Base-by-base conservation (phyloP, 768 basidiomycete species). In the Leccinum sublutescens region DNA sequence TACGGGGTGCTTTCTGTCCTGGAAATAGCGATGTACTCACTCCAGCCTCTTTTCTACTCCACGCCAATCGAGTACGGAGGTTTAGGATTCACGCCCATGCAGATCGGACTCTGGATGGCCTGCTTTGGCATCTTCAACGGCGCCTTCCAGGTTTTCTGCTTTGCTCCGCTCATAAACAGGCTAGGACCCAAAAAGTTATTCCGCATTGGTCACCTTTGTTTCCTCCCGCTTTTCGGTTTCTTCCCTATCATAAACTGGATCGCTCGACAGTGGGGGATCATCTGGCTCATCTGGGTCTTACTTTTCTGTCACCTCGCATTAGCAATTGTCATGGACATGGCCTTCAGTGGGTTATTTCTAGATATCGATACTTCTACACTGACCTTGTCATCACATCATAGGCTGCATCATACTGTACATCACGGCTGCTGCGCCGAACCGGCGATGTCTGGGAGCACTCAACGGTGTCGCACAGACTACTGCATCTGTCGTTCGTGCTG, bases 321-420 rank as follows among this genome's bases (percentile, higher is more conserved):
- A 27, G 58, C 65, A 21, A 34, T 60, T 34, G 11, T 69, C 21
- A 50, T 69, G 61, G 67, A 67, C 47, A 73, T 77, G 74, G 60
- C 72, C 19, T 77, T 67, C 34, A 64, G 75, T 77, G 25, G 25
- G 5, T 55, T 12, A 9, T 62, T 69, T 29, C 15, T 38, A 38
- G 38, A 12, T 38, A 38, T 38, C 8, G 1, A 38, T 38, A 17
- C 17, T 38, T 17, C 38, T 7, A 50, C 57, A 55, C 54, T 56
- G 10, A 17, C 21, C 19, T 7, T 17, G 15, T 38, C 38, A 38
- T 38, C 38, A 8, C 6, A 15, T 59, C 27, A 4, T 34, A 88
- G 88, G 86, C 9, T 84, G 87, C 48, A 77, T 88, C 47, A 82
- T 89, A 66, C 87, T 91, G 61, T 88, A 83, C 64, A 86, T 91